These are phyloP conservation scores for Talaromyces sp. DNA, from an alignment of 2,329 filamentous ascomycete genomes.

Conservation along the genomic window DNA sequence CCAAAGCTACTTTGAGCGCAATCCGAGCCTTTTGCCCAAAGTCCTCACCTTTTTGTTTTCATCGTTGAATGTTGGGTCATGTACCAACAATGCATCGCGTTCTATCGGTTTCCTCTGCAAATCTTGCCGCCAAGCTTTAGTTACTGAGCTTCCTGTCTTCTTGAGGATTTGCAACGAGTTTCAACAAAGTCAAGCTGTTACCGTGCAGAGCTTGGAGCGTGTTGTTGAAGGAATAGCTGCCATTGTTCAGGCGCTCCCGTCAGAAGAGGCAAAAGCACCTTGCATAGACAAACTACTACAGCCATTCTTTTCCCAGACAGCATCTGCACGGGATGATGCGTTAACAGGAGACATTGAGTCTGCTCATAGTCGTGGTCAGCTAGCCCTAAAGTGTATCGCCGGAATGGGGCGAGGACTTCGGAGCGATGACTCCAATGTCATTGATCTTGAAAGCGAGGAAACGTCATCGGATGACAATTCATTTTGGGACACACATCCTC, in stretches of 20 bases:
- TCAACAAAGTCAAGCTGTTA: slow-evolving; percentile 35
- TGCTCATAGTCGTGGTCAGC: slow-evolving; percentile 32
- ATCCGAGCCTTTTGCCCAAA: slow-evolving; percentile 37
- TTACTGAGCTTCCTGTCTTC: slow-evolving; percentile 41
- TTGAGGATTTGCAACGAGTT: slow-evolving; percentile 41
- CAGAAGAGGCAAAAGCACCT: slow-evolving; percentile 39
- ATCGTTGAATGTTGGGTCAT: slow-evolving; percentile 40
- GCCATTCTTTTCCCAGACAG: slow-evolving; percentile 36
- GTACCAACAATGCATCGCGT: slow-evolving; percentile 41
- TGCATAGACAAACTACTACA: slow-evolving; percentile 37
- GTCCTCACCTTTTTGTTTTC: slow-evolving; percentile 45
- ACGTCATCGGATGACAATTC: slow-evolving; percentile 30
- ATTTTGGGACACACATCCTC: slow-evolving; percentile 37
- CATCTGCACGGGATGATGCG: slow-evolving; percentile 31
- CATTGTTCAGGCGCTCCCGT: slow-evolving; percentile 40
- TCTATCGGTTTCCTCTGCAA: slow-evolving; percentile 45
- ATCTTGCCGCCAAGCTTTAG: slow-evolving; percentile 41
- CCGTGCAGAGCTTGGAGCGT: slow-evolving; percentile 37
- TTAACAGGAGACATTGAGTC: slow-evolving; percentile 30
- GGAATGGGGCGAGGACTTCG: slow-evolving; percentile 42
- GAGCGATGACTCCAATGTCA: slow-evolving; percentile 33
- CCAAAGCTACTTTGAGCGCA: slow-evolving; percentile 44
- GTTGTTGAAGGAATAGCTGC: slow-evolving; percentile 45
- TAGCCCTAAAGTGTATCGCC: slow-evolving; percentile 39
- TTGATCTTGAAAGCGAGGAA: slow-evolving; percentile 31